These are phyloP conservation scores for Alternaria sp. DNA, from an alignment of 2,329 filamentous ascomycete species.

Conservation along the genomic window DNA sequence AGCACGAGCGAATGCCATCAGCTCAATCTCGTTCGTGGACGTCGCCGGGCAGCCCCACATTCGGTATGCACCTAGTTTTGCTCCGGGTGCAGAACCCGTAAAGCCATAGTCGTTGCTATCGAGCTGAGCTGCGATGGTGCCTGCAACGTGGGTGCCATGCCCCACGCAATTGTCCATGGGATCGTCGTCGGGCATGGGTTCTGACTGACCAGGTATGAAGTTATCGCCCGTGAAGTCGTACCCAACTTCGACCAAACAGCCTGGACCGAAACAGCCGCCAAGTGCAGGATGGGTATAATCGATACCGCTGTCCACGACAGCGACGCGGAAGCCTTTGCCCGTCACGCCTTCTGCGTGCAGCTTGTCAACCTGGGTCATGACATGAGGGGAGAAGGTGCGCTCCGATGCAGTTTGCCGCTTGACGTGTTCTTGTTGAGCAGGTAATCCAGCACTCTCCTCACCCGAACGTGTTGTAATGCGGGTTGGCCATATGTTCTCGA, in stretches of 20 bases:
- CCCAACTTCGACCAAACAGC: constrained; percentile 66
- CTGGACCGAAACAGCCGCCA: constrained; percentile 69
- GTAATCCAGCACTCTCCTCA: neutral
- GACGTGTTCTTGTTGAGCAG: constrained; percentile 8
- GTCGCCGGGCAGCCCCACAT: constrained; percentile 21
- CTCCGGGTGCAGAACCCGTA: constrained; percentile 32
- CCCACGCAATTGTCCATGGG: constrained; percentile 63
- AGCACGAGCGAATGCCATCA: constrained; percentile 54
- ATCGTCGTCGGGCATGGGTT: constrained; percentile 58
- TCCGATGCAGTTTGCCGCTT: constrained; percentile 20
- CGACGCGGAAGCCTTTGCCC: constrained; percentile 58
- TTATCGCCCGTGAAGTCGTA: constrained; percentile 66
- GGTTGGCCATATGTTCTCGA: constrained; percentile 26
- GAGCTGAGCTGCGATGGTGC: constrained; percentile 68
- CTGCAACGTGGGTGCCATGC: constrained; percentile 65
- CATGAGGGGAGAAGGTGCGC: constrained; percentile 36
- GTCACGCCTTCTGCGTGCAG: constrained; percentile 57
- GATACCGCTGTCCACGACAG: constrained; percentile 54
- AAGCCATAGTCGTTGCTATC: constrained; percentile 45
- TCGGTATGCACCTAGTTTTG: constrained; percentile 29
- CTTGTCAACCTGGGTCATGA: constrained; percentile 47
- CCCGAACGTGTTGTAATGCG: constrained; percentile 16
- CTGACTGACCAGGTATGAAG: constrained; percentile 45
- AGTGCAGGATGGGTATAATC: constrained; percentile 71
- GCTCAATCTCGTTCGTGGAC: constrained; percentile 23